Percentiles rank a stretch among this genome's conserved stretches.
phyloP scores from a whole-genome alignment of 2,329 filamentous ascomycete genomes.

The Zopfia rhizophila region DNA sequence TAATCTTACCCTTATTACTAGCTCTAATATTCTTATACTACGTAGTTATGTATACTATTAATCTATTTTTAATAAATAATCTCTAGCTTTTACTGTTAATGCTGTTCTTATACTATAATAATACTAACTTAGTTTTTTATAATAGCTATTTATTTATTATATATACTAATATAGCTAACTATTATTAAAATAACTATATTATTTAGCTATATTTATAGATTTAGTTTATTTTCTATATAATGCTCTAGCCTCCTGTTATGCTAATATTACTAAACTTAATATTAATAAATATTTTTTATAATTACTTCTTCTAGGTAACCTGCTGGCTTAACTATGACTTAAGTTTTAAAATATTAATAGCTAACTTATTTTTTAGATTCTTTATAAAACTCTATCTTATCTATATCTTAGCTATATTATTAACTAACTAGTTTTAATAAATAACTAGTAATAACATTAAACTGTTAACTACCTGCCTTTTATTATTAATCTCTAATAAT shows the following conservation, averaged over 20 bases:
- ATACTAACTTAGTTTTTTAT: constrained; percentile 9
- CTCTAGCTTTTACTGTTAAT: constrained; percentile 5
- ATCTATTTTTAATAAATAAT: constrained; percentile 12
- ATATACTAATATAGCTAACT: constrained; percentile 31
- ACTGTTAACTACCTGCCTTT: constrained; percentile 1
- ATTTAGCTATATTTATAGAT: no score
- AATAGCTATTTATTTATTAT: constrained; percentile 25
- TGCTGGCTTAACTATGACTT: background rate
- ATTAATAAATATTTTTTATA: constrained; percentile 13
- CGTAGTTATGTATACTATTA: constrained; percentile 15
- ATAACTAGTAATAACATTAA: constrained; percentile 14
- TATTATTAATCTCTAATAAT: constrained; percentile 9
- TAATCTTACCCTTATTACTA: constrained; percentile 6
- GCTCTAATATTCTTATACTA: constrained; percentile 18
- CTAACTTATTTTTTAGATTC: constrained; percentile 13
- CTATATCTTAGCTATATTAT: constrained; percentile 17
- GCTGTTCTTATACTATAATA: constrained; percentile 8
- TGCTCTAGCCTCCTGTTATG: constrained; percentile 13
- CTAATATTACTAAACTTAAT: background rate
- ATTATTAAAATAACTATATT: constrained; percentile 22
- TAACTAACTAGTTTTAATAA: constrained; percentile 13
- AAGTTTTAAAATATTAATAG: background rate
- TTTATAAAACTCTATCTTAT: constrained; percentile 24
- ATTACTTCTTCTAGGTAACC: background rate
- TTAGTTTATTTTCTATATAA: constrained; percentile 19